A percentile compares a stretch with the other conserved stretches of the same genome.
phyloP scores from a whole-genome alignment of 495 filamentous ascomycete genomes.

The Neurospora sp. region DNA sequence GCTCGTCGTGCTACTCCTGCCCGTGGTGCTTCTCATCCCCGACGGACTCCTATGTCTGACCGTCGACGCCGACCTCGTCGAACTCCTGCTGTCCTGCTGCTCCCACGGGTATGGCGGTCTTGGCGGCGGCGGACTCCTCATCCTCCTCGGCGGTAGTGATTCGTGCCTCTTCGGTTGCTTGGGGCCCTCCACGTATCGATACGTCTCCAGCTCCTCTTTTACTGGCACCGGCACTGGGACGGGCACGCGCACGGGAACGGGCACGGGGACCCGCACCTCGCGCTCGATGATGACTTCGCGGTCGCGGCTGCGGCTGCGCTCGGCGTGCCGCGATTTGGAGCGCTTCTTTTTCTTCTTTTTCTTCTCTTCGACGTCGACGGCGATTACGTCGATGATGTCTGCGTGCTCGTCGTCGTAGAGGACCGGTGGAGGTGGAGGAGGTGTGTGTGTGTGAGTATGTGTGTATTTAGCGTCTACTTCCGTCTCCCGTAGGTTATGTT shows the following conservation, averaged over 20 bases:
- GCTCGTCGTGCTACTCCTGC: not conserved
- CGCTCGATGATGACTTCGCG: slow-evolving; percentile 40
- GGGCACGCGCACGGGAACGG: slow-evolving; percentile 23
- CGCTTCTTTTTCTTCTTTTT: slow-evolving; percentile 5
- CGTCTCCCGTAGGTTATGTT: not conserved
- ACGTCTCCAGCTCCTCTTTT: slow-evolving; percentile 32
- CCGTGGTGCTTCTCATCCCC: not conserved
- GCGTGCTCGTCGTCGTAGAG: slow-evolving; percentile 14
- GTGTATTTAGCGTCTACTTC: not conserved
- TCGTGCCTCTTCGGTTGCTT: slow-evolving; percentile 1
- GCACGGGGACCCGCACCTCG: slow-evolving; percentile 31
- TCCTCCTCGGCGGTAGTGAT: not conserved
- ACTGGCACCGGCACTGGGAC: slow-evolving; percentile 13
- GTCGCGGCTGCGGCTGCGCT: slow-evolving; percentile 19
- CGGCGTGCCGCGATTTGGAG: slow-evolving; percentile 12
- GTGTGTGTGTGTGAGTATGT: not conserved
- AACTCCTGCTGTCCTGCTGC: not conserved
- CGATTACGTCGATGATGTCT: slow-evolving; percentile 40
- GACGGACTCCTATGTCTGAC: not conserved
- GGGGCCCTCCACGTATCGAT: slow-evolving; percentile 36
- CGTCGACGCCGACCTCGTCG: not conserved
- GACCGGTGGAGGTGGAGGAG: slow-evolving; percentile 20
- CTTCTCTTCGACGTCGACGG: slow-evolving; percentile 37
- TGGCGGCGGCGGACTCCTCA: not conserved
- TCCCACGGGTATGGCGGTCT: not conserved